Base-by-base conservation (phyloP, 2,329 filamentous ascomycete species). In the Colletotrichum higginsianum region DNA sequence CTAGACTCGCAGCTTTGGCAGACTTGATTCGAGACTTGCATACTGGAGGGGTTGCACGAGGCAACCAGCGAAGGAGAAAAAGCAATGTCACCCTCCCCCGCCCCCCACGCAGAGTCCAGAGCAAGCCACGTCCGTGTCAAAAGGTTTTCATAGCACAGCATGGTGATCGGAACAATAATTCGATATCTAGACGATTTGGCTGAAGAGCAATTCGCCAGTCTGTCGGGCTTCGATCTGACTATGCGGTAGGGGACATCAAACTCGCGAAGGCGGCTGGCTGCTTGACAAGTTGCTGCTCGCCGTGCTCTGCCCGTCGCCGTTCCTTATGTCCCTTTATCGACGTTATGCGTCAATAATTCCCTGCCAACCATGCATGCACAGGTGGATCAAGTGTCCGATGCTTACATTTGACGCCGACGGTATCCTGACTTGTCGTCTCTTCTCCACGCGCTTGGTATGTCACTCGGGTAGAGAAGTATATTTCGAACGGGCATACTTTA, bases 21-120 rank as follows among this genome's bases (percentile, higher is more conserved):
- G 21, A 60, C 40, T 26, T 35, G 42, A 47, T 23, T 26, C 13
- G 23, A 60, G 40, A 62, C 47, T 21, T 49, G 58, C 16, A 61
- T 49, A 40, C 12, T 30, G 26, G 42, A 38, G 21, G 26, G 18
- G 58, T 61, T 50, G 44, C 18, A 42, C 40, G 42, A 60, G 57
- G 57, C 57, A 60, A 15, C 58, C 44, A 38, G 30, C 18, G 18
- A 21, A n/a, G 16, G 46, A 21, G 35, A 53, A 52, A 53, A 53
- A 53, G 47, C 60, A 52, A 52, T n/a, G 1, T 15, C 13, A 15
- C 1, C 4, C 5, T 1, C 21, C 4, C 26, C 15, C 13, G 13
- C 2, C 4, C 5, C 4, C 21, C 4, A 52, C 15, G 47, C 21
- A 52, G 30, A 30, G 30, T 40, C 11, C 18, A 49, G 23, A 26